A percentile compares a stretch with the other conserved stretches of the same genome.
Evolutionary conservation across 345 rosid species (phyloP).

Genomic region (Corchorus capsularis): DNA sequence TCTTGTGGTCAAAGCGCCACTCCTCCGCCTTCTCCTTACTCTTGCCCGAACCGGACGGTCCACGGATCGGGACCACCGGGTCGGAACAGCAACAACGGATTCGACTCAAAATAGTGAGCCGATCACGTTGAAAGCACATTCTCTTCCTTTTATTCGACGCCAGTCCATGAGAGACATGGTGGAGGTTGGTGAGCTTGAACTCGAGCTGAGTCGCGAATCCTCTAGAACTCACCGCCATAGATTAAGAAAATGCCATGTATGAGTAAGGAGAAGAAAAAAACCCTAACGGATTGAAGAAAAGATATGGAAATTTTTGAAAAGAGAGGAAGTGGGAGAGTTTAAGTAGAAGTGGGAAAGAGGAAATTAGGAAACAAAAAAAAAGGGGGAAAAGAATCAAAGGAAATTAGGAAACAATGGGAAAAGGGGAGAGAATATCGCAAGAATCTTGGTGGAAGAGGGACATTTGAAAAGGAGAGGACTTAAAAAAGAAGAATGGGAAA

Average conservation of each 20-base stretch:
- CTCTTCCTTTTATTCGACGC: slow-evolving; percentile 38
- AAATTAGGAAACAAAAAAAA: not conserved
- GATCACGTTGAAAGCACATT: slow-evolving; percentile 26
- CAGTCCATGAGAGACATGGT: slow-evolving; percentile 31
- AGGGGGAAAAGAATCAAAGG: not conserved
- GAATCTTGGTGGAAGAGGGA: slow-evolving; percentile 21
- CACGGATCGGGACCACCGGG: slow-evolving; percentile 57
- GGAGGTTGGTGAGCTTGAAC: slow-evolving; percentile 42
- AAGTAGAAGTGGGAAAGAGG: not conserved
- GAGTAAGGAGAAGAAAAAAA: slow-evolving; percentile 16
- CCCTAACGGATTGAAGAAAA: slow-evolving; percentile 24
- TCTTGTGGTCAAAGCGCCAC: slow-evolving; percentile 55
- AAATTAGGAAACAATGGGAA: slow-evolving; percentile 6
- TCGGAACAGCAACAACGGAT: slow-evolving; percentile 62
- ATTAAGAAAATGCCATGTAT: slow-evolving; percentile 51
- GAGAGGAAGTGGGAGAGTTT: slow-evolving; percentile 16
- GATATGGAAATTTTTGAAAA: slow-evolving; percentile 3
- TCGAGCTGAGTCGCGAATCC: slow-evolving; percentile 60
- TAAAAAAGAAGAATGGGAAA: not conserved
- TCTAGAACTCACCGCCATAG: slow-evolving; percentile 65
- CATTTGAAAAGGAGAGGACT: slow-evolving; percentile 16
- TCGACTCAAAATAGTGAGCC: slow-evolving; percentile 24
- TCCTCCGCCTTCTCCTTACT: slow-evolving; percentile 56
- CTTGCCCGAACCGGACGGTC: slow-evolving; percentile 31
- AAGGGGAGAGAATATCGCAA: slow-evolving; percentile 26